A percentile compares a stretch with the other conserved stretches of the same genome.
These are phyloP conservation scores for Kwoniella heveanensis DNA, from an alignment of 768 basidiomycete genomes.

Conservation along the genomic window DNA sequence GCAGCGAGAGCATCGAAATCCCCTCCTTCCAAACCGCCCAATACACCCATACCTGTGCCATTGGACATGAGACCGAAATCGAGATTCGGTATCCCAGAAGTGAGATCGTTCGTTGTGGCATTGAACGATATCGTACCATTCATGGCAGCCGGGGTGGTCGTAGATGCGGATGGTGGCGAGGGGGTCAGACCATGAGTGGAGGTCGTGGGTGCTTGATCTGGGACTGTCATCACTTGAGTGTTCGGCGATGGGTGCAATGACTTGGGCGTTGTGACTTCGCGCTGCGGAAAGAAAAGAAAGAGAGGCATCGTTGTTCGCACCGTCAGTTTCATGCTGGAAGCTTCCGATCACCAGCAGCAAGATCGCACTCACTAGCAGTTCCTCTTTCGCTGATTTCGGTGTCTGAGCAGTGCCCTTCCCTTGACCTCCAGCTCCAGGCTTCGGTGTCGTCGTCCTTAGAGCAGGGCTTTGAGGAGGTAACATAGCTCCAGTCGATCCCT, in stretches of 20 bases:
- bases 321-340: no score
- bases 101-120: background rate
- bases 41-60: conserved; percentile 11
- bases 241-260: conserved; percentile 43
- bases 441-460: conserved; percentile 25
- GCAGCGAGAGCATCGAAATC: conserved; percentile 35
- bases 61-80: conserved; percentile 17
- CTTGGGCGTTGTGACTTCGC: conserved; percentile 42
- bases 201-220: conserved; percentile 11
- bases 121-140: conserved; percentile 9
- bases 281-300: conserved; percentile 7
- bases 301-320: background rate
- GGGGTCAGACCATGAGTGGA: conserved; percentile 29
- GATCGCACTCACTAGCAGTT: conserved; percentile 20
- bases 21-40: conserved; percentile 20
- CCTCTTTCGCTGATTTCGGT: conserved; percentile 38
- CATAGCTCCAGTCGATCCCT: conserved; percentile 42
- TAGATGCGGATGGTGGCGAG: conserved; percentile 34
- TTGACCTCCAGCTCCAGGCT: conserved; percentile 19
- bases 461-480: conserved; percentile 50
- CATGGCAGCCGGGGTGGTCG: conserved; percentile 17
- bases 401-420: conserved; percentile 26
- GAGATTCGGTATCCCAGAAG: conserved; percentile 1
- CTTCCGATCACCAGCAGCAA: no score
- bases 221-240: conserved; percentile 23